A percentile compares a stretch with the other conserved stretches of the same genome.
Conservation (phyloP, 345 rosid genomes). For the Populus tremula region DNA sequence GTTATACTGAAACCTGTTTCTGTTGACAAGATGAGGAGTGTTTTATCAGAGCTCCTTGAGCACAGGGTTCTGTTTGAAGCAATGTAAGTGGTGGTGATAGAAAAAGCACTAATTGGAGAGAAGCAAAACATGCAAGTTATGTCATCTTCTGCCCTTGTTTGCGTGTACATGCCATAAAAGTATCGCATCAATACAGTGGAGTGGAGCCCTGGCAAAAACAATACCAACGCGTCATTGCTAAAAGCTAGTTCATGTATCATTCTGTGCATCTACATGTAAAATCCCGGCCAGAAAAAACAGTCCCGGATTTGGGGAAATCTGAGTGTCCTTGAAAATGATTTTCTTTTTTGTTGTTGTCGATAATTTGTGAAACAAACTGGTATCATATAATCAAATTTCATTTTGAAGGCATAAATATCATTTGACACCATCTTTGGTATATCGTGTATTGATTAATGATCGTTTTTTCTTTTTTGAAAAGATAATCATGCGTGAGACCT, state of each 20-base stretch:
- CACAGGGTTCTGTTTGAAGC: conserved; percentile 55
- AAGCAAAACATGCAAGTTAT: not conserved
- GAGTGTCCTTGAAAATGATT: not conserved
- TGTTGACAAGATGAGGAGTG: conserved; percentile 76
- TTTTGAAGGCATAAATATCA: not conserved
- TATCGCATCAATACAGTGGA: not conserved
- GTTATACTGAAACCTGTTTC: conserved; percentile 73
- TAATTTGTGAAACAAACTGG: not conserved
- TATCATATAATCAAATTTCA: not conserved
- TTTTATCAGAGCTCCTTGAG: conserved; percentile 68
- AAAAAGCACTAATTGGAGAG: conserved; percentile 11
- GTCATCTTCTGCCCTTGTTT: not conserved
- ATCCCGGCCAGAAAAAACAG: not conserved
- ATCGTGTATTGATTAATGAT: too few species aligned
- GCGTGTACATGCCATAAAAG: not conserved
- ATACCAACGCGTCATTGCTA: not conserved
- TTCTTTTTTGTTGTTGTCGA: not conserved
- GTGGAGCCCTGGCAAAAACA: not conserved
- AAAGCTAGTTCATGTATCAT: not conserved
- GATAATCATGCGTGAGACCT: too few species aligned
- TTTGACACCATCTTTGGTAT: not conserved
- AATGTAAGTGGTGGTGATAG: conserved; percentile 16
- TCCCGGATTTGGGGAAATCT: not conserved
- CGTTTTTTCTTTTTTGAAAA: too few species aligned
- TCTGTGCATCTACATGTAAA: not conserved